These are phyloP conservation scores for Pterocarpus santalinus DNA, from an alignment of 306 rosid genomes.

Conservation along the genomic window DNA sequence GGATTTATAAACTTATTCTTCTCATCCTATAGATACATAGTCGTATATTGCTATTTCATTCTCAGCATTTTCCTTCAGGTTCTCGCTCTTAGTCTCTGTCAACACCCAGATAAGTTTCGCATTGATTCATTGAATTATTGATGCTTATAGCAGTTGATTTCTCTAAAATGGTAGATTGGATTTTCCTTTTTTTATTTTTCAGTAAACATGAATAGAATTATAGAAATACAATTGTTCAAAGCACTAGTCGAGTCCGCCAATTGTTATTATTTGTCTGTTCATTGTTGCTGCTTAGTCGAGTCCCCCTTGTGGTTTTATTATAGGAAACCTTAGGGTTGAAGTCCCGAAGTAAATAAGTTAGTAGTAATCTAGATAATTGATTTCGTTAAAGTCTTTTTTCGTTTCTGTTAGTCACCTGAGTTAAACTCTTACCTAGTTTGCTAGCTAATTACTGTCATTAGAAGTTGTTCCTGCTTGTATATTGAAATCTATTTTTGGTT, in stretches of 20 bases:
- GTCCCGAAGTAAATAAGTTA: constrained; percentile 1
- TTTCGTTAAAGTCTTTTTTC: neutral
- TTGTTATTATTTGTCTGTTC: neutral
- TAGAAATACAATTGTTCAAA: neutral
- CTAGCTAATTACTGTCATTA: constrained; percentile 1
- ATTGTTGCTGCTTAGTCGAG: no score
- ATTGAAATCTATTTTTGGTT: neutral
- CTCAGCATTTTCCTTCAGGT: constrained; percentile 57
- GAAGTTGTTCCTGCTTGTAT: constrained; percentile 6
- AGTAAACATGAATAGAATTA: neutral
- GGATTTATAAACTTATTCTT: no score
- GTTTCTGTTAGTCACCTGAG: neutral
- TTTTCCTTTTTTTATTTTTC: neutral
- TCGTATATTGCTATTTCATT: constrained; percentile 19
- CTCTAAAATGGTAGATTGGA: neutral
- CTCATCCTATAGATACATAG: no score
- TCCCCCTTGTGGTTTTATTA: no score
- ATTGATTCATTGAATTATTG: neutral
- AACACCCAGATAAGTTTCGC: neutral
- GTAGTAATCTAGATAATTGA: neutral
- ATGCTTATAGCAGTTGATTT: neutral
- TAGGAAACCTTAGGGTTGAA: neutral
- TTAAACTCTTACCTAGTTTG: constrained; percentile 22
- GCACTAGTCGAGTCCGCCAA: no score
- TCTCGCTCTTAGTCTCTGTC: constrained; percentile 18